Base-by-base conservation (phyloP, 73 alveolate species). In the Paramecium primaurelia region DNA sequence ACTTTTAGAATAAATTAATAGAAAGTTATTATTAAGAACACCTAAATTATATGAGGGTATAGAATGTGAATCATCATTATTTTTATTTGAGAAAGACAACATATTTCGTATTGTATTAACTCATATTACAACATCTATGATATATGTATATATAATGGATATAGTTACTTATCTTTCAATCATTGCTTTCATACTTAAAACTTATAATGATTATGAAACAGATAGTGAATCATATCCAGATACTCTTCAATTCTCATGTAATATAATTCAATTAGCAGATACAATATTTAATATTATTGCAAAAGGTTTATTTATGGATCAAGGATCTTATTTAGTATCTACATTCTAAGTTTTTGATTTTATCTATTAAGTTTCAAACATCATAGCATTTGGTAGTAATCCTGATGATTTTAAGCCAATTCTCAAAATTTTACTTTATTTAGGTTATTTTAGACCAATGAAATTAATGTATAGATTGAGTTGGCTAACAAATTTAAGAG, bases 391-490 rank as follows among this genome's bases (percentile, higher is more conserved):
- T 38, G 59, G 26, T 12, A 42, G 36, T 38, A 38, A 42, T 14
- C 88, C 88, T 30, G 59, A 42, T 16, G 58, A 75, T 42, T 75
- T 36, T 38, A 42, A 75, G 20, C 87, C 87, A 0, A 73, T 40
- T 1, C 38, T 80, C 9, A 49, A 80, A 32, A 25, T 80, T 20
- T 30, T 80, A 11, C 51, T 80, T 2, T 80, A 80, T 36, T 26
- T 80, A 25, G 58, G 91, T n/a, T 80, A 32, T 6, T 80, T 80
- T 14, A 80, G 75, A 49, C 91, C 91, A 6, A 32, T 44, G 47
- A 80, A 45, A 42, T 32, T 80, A 11, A 40, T 80, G 47, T 42
- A 42, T 45, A 42, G 71, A 80, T 9, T 80, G 6, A 28, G 51
- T 25, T 80, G 75, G 75, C 4, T 80, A 2, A 47, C 44, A 45